A percentile compares a stretch with the other conserved stretches of the same genome.
These are phyloP conservation scores for Parasarocladium wereldwijsianum DNA, from an alignment of 2,329 filamentous ascomycete genomes.

Conservation along the genomic window DNA sequence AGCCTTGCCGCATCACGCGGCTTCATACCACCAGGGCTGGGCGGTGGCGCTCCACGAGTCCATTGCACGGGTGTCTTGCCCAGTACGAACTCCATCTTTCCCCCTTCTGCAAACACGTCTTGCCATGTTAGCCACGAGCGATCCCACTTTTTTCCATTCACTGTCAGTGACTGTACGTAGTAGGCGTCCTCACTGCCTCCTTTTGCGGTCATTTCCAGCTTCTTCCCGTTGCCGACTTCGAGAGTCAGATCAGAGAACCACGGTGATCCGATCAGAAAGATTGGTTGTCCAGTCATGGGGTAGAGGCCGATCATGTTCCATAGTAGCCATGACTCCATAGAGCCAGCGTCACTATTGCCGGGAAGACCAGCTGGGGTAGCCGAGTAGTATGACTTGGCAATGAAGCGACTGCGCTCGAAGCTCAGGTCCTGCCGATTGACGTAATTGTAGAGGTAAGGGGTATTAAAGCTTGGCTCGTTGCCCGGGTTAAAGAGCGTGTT, in stretches of 20 bases:
- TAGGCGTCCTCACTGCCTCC: conserved; percentile 32
- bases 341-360: conserved; percentile 57
- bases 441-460: conserved; percentile 57
- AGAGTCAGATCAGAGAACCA: conserved; percentile 48
- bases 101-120: conserved; percentile 50
- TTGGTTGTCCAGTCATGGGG: conserved; percentile 53
- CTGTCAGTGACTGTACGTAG: conserved; percentile 50
- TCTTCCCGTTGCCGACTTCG: conserved; percentile 37
- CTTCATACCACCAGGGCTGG: conserved; percentile 34
- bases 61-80: conserved; percentile 36
- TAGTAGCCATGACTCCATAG: conserved; percentile 57
- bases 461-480: conserved; percentile 53
- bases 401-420: conserved; percentile 40
- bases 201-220: conserved; percentile 35
- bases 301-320: conserved; percentile 58
- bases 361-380: conserved; percentile 42
- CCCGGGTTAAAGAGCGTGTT: conserved; percentile 51
- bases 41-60: conserved; percentile 44
- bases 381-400: conserved; percentile 46
- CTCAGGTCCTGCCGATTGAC: conserved; percentile 46
- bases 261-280: conserved; percentile 49
- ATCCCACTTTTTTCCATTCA: conserved; percentile 49
- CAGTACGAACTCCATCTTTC: conserved; percentile 49
- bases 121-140: conserved; percentile 52
- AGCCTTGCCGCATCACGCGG: conserved; percentile 6